Conservation (phyloP, 1,284 basidiomycete genomes). For the Lentinula novae-zelandiae region DNA sequence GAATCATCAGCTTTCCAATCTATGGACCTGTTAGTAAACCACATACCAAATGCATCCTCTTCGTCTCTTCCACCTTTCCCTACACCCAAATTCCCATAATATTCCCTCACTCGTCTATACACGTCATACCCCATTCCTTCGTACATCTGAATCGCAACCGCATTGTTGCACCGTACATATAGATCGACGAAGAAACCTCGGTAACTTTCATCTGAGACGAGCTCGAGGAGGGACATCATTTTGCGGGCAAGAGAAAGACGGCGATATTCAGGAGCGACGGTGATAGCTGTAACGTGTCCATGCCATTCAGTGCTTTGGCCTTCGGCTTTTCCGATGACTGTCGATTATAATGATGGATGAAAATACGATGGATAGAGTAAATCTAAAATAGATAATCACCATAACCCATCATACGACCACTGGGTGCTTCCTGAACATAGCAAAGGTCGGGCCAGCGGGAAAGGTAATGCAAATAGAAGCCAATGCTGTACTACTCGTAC, state of each 20-base stretch:
- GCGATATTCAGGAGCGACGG: slow-evolving; percentile 89
- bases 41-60: slow-evolving; percentile 88
- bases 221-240: slow-evolving; percentile 81
- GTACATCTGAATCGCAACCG: slow-evolving; percentile 82
- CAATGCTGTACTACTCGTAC: slow-evolving; percentile 66
- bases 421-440: slow-evolving; percentile 74
- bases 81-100: slow-evolving; percentile 75
- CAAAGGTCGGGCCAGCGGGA: slow-evolving; percentile 89
- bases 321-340: slow-evolving; percentile 87
- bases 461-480: slow-evolving; percentile 85
- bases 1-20: neutral
- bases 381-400: slow-evolving; percentile 41
- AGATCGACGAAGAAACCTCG: slow-evolving; percentile 86
- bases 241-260: slow-evolving; percentile 77
- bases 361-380: too few species aligned
- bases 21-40: neutral
- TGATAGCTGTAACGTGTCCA: slow-evolving; percentile 88
- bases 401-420: slow-evolving; percentile 83
- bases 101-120: slow-evolving; percentile 80
- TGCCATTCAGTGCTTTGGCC: slow-evolving; percentile 74
- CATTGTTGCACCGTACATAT: slow-evolving; percentile 85
- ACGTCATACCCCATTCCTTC: slow-evolving; percentile 86
- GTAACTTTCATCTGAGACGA: slow-evolving; percentile 74
- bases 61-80: slow-evolving; percentile 73
- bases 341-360: too few species aligned